Percentiles rank a stretch among this genome's conserved stretches.
phyloP scores from a whole-genome alignment of 2,329 filamentous ascomycete genomes.

The Endoconidiophora laricicola region DNA sequence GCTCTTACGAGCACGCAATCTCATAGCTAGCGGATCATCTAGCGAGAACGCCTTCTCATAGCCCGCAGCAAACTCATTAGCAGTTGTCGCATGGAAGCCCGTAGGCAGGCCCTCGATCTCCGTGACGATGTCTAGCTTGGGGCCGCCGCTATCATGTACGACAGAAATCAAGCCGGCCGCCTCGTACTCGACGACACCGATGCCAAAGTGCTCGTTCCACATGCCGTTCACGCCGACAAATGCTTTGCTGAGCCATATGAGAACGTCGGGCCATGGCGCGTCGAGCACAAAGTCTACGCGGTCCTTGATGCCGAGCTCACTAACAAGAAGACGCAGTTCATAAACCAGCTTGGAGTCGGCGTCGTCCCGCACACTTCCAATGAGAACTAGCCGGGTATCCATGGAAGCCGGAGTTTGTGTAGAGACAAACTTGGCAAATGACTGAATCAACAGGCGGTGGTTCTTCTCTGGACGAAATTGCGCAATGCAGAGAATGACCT shows the following conservation, averaged over 20 bases:
- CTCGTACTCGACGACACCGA: constrained; percentile 95
- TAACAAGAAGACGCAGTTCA: constrained; percentile 66
- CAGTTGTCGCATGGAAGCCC: constrained; percentile 69
- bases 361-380: constrained; percentile 83
- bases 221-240: constrained; percentile 90
- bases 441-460: constrained; percentile 68
- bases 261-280: constrained; percentile 72
- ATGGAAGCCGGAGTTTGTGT: constrained; percentile 32
- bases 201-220: constrained; percentile 99
- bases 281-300: constrained; percentile 78
- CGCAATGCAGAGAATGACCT: constrained; percentile 75
- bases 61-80: constrained; percentile 60
- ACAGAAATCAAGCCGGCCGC: constrained; percentile 85
- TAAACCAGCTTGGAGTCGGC: constrained; percentile 72
- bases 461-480: constrained; percentile 98
- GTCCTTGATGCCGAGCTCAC: constrained; percentile 73
- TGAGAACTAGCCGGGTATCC: constrained; percentile 56
- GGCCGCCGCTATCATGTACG: constrained; percentile 84
- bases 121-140: constrained; percentile 83
- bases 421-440: constrained; percentile 64
- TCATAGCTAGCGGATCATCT: constrained; percentile 56
- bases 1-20: constrained; percentile 58
- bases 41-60: constrained; percentile 64
- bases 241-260: constrained; percentile 58
- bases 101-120: constrained; percentile 62